These are phyloP conservation scores for Moesziomyces sp. DNA, from an alignment of 1,284 basidiomycete genomes.

Conservation along the genomic window DNA sequence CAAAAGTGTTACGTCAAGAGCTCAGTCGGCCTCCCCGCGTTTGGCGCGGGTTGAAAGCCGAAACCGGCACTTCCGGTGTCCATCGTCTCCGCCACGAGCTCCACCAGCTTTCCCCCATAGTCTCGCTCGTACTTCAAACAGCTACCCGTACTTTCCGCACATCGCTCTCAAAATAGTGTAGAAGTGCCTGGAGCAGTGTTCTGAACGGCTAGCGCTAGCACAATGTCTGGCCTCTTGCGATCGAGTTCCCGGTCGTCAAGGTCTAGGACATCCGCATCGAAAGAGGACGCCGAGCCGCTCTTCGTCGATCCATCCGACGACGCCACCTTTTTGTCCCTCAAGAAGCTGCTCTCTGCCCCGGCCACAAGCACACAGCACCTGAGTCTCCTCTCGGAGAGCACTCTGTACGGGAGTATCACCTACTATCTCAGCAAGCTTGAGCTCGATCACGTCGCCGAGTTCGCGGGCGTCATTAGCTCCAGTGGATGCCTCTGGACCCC, in stretches of 20 bases:
- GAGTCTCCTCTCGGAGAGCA: slow-evolving; percentile 52
- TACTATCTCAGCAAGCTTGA: slow-evolving; percentile 59
- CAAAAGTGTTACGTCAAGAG: neutral
- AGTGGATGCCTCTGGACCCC: slow-evolving; percentile 59
- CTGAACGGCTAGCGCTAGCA: neutral
- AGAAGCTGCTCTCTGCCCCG: slow-evolving; percentile 56
- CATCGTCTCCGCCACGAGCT: neutral
- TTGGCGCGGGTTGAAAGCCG: neutral
- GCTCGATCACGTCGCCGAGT: slow-evolving; percentile 50
- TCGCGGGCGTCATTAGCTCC: slow-evolving; percentile 48
- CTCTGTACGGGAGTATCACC: slow-evolving; percentile 61
- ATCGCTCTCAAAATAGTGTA: neutral
- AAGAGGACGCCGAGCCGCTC: slow-evolving; percentile 20
- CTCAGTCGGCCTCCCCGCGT: neutral
- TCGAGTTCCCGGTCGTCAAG: slow-evolving; percentile 2
- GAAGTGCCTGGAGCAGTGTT: too few relatives aligned
- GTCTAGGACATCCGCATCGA: slow-evolving; percentile 6
- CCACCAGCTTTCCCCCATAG: neutral
- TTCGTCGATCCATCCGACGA: slow-evolving; percentile 51
- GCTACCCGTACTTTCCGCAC: too few relatives aligned
- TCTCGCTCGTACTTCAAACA: neutral
- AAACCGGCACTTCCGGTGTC: neutral
- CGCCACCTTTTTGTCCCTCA: slow-evolving; percentile 57
- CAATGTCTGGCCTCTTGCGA: slow-evolving; percentile 19
- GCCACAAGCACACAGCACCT: slow-evolving; percentile 56